Base-by-base conservation (phyloP, 345 rosid genomes). In the Salix brachista region DNA sequence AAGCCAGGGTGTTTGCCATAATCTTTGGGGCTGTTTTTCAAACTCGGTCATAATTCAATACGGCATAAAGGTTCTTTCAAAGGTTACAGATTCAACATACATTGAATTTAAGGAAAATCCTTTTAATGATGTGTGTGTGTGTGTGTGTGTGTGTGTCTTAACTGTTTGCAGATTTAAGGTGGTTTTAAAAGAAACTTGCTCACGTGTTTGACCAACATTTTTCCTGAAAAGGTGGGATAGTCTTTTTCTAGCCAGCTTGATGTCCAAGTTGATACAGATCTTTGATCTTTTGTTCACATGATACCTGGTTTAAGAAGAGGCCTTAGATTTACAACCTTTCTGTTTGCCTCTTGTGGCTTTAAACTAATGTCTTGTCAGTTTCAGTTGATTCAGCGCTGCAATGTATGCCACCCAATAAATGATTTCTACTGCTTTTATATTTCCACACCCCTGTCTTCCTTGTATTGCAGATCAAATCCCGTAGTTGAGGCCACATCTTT, bases 211-310 rank as follows among this genome's bases (percentile, higher is more conserved):
- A 56, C 70, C 60, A 67, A 28, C 52, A 30, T 65, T 65, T 56
- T 72, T 44, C 79, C 75, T 65, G 21, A 48, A 80, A 80, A 75
- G 39, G 14, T 8, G 77, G 83, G 79, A 21, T 39, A 28, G 64
- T 28, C 75, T 21, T 67, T 70, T 76, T 28, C 26, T 21, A 41
- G 73, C 73, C 64, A 80, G 79, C 64, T 80, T 70, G 71, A 58
- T 54, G 39, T 68, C 21, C 79, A 75, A 77, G 74, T 78, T 83
- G 79, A 54, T 67, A 11, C 14, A 36, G 68, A 68, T 54, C 44
- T 72, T 65, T 19, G 32, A 14, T 54, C 50, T 18, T 37, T 50
- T 62, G 75, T 75, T 84, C 84, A 78, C 86, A 76, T 81, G 84
- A 81, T 68, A 61, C 80, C 54, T 75, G 80, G 67, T 66, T 48